phyloP scores from a whole-genome alignment of 345 rosid species.

The Pugionium cornutum region DNA sequence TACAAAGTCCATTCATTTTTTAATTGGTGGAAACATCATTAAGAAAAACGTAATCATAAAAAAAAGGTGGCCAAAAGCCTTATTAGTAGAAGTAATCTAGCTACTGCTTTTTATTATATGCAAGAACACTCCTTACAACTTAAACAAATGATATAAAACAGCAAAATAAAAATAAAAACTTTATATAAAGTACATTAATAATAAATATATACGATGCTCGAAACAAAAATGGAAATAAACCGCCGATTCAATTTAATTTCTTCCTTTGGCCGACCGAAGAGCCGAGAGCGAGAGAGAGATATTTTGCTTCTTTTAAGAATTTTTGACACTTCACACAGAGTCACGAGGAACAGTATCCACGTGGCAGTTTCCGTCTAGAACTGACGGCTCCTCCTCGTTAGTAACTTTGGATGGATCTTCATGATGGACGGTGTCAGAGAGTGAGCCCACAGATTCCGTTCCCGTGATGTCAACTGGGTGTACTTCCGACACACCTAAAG shows the following conservation, averaged over 20 bases:
- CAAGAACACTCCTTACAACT: conserved; percentile 1
- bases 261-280: conserved; percentile 24
- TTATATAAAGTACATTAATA: conserved; percentile 21
- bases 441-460: conserved; percentile 27
- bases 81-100: conserved; percentile 6
- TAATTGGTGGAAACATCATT: not conserved
- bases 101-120: conserved; percentile 7
- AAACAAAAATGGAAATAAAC: conserved; percentile 41
- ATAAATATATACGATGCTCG: conserved; percentile 11
- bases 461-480: conserved; percentile 29
- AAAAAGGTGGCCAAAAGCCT: not conserved
- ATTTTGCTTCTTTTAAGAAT: conserved; percentile 1
- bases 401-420: conserved; percentile 34
- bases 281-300: conserved; percentile 19
- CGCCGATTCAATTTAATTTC: conserved; percentile 18
- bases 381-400: conserved; percentile 31
- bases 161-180: not conserved
- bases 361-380: conserved; percentile 28
- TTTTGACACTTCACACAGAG: conserved; percentile 31
- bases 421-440: conserved; percentile 27
- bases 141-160: not conserved
- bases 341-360: conserved; percentile 32
- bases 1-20: conserved; percentile 11
- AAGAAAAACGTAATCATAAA: conserved; percentile 16
- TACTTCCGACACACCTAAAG: conserved; percentile 45